Base-by-base conservation (phyloP, 495 filamentous ascomycete species). In the Recurvomyces mirabilis region DNA sequence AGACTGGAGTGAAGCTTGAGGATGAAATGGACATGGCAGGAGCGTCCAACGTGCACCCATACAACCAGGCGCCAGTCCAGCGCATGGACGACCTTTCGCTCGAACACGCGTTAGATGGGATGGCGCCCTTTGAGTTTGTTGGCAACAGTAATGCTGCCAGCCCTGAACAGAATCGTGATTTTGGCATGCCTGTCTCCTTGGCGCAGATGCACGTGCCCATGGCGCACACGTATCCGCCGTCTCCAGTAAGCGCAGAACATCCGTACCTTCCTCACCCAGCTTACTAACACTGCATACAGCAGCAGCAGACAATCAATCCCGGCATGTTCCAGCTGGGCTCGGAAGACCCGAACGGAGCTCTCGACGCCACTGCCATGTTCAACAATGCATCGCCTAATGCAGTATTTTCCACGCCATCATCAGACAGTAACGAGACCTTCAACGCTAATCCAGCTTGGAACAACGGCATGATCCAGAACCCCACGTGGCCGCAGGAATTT, bases 81-180 rank as follows among this genome's bases (percentile, higher is more conserved):
- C 47, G 23, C 20, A 25, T 49, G 36, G 47, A 24, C 37, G 36
- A 42, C 1, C 46, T 60, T 38, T 38, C 51, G 11, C 29, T 54
- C 33, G 54, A 51, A 19, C 48, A 47, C 49, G 69, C 74, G 42
- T 71, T 67, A 38, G 67, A 66, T 2, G 80, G 83, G 77, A 70
- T 76, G 51, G 67, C 73, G 26, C 69, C 74, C 18, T 82, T 83
- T 53, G 77, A 82, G 51, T 82, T 84, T 56, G 77, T n/a, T n/a
- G n/a, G n/a, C n/a, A n/a, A 81, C 21, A 79, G 77, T 51, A 78
- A 78, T 13, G 74, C 77, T 0, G 79, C 71, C 55, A 84, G 75
- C 47, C 79, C 82, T 12, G 75, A 66, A 52, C 50, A 41, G 13
- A 30, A 22, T 5, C 44, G 50, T 1, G 43, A 48, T 10, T 47